Conservation (phyloP, 2,329 filamentous ascomycete species). For the Penicillium paneum region DNA sequence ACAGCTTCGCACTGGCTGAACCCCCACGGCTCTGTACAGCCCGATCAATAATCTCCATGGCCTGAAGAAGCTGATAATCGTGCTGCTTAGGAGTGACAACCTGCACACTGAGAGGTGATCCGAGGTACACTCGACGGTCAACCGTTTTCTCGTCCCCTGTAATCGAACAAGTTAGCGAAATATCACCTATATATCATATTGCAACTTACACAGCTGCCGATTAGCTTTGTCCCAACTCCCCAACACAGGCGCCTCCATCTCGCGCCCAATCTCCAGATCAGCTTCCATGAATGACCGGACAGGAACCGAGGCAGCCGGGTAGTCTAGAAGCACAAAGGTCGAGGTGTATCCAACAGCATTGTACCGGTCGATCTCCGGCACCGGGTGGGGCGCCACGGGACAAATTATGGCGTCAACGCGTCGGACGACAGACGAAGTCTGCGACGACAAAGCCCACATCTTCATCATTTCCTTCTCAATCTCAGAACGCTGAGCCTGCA, state of each 20-base stretch:
- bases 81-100: slow-evolving; percentile 55
- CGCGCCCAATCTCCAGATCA: slow-evolving; percentile 51
- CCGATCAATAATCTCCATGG: slow-evolving; percentile 53
- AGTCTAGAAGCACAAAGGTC: slow-evolving; percentile 61
- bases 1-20: slow-evolving; percentile 20
- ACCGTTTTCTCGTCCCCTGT: slow-evolving; percentile 48
- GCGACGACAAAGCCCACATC: slow-evolving; percentile 49
- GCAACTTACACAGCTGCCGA: slow-evolving; percentile 53
- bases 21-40: slow-evolving; percentile 24
- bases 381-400: slow-evolving; percentile 62
- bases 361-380: slow-evolving; percentile 60
- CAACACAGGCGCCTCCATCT: slow-evolving; percentile 42
- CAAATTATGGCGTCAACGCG: slow-evolving; percentile 60
- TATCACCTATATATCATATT: not conserved
- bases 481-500: slow-evolving; percentile 53
- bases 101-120: slow-evolving; percentile 56
- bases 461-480: slow-evolving; percentile 56
- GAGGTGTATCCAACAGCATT: slow-evolving; percentile 62
- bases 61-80: slow-evolving; percentile 53
- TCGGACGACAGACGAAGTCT: slow-evolving; percentile 7
- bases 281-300: slow-evolving; percentile 49
- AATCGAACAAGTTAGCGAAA: slow-evolving; percentile 1
- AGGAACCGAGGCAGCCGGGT: slow-evolving; percentile 57
- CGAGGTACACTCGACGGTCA: slow-evolving; percentile 54
- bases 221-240: slow-evolving; percentile 62